Evolutionary conservation across 2,329 filamentous ascomycete species (phyloP).

Genomic region (Daldinia sp.): DNA sequence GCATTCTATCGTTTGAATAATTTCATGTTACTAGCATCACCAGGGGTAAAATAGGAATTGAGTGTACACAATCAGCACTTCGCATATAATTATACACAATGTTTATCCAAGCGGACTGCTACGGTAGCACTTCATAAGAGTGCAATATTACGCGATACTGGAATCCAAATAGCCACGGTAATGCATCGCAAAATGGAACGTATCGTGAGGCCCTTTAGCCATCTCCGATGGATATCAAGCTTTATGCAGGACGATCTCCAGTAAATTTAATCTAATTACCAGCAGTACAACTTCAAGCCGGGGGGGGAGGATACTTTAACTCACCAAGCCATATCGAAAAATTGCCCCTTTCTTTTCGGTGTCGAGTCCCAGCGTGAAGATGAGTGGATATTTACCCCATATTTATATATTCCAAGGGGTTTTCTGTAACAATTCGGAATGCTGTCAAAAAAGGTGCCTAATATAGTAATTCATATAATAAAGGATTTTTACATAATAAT

Average conservation of each 20-base stretch:
- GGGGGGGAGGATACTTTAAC: neutral
- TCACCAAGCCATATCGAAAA: neutral
- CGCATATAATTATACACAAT: slow-evolving; percentile 1
- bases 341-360: neutral
- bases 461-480: too few species aligned
- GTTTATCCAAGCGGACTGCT: slow-evolving; percentile 36
- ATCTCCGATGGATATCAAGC: slow-evolving; percentile 13
- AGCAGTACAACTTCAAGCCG: neutral
- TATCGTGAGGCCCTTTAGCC: slow-evolving; percentile 25
- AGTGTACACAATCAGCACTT: neutral
- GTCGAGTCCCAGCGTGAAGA: neutral
- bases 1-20: neutral
- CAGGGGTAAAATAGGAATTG: neutral
- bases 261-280: slow-evolving; percentile 18
- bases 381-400: neutral
- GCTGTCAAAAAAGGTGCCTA: too few species aligned
- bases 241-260: slow-evolving; percentile 18
- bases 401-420: slow-evolving; percentile 1
- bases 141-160: neutral
- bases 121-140: slow-evolving; percentile 26
- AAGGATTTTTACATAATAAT: too few species aligned
- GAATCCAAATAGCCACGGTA: slow-evolving; percentile 18
- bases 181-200: slow-evolving; percentile 13
- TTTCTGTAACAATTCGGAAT: neutral
- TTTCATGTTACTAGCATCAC: slow-evolving; percentile 19